phyloP scores from a whole-genome alignment of 768 basidiomycete genomes.

The Cystofilobasidium ferigula region DNA sequence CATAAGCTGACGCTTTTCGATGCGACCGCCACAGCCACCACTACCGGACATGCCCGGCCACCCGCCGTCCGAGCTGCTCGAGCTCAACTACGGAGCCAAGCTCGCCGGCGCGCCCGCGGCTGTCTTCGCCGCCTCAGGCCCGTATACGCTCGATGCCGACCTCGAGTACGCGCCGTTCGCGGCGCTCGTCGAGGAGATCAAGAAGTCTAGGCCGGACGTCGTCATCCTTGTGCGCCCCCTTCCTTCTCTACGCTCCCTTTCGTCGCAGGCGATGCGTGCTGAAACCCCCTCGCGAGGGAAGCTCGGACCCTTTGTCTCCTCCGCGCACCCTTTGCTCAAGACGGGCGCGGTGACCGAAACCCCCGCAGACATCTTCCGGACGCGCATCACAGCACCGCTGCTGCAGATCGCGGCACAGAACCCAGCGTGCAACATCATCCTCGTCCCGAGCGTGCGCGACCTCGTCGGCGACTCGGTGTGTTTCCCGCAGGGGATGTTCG shows the following conservation, averaged over 20 bases:
- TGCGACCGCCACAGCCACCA: slow-evolving; percentile 47
- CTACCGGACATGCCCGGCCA: slow-evolving; percentile 43
- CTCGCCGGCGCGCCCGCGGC: slow-evolving; percentile 48
- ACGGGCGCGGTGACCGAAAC: slow-evolving; percentile 59
- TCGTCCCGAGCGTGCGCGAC: slow-evolving; percentile 76
- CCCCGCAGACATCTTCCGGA: slow-evolving; percentile 57
- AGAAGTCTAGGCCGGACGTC: slow-evolving; percentile 56
- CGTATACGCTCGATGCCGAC: slow-evolving; percentile 70
- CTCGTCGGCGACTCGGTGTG: slow-evolving; percentile 65
- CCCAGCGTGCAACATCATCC: slow-evolving; percentile 58
- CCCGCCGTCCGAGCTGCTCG: slow-evolving; percentile 40
- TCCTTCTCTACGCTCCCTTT: slow-evolving; percentile 22
- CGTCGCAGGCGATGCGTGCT: no score
- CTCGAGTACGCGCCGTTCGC: slow-evolving; percentile 63
- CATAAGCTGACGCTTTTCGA: background rate
- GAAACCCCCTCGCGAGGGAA: slow-evolving; percentile 34
- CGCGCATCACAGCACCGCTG: slow-evolving; percentile 52
- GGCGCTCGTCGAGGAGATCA: slow-evolving; percentile 53
- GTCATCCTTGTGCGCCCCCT: slow-evolving; percentile 55
- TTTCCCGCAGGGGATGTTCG: slow-evolving; percentile 59
- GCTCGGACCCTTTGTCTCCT: slow-evolving; percentile 87
- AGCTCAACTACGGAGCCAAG: slow-evolving; percentile 40
- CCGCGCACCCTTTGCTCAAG: slow-evolving; percentile 60
- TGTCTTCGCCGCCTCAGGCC: slow-evolving; percentile 68
- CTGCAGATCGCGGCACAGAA: slow-evolving; percentile 49